Conservation (phyloP, 2,329 filamentous ascomycete genomes). For the Colletotrichum sp. region DNA sequence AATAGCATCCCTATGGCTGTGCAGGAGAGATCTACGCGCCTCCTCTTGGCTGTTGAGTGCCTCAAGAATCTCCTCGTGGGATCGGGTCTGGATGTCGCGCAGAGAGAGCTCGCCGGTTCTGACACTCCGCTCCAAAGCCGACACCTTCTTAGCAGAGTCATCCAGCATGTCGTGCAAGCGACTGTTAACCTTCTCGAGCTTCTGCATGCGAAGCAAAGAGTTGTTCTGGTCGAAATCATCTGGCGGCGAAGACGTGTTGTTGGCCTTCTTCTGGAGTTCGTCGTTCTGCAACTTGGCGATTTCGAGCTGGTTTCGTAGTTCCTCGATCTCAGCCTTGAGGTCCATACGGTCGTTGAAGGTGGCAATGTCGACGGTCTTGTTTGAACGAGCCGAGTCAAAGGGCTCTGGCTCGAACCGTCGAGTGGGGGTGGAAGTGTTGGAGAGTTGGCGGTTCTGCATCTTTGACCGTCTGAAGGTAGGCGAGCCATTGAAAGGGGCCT, state of each 20-base stretch:
- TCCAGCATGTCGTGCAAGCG: conserved; percentile 93
- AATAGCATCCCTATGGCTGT: conserved; percentile 85
- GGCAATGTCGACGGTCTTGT: conserved; percentile 82
- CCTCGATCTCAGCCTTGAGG: conserved; percentile 86
- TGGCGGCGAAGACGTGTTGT: conserved; percentile 67
- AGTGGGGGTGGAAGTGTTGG: conserved; percentile 79
- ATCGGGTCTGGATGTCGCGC: conserved; percentile 89
- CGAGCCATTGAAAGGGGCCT: conserved; percentile 75
- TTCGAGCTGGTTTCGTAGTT: conserved; percentile 92
- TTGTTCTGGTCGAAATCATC: conserved; percentile 77
- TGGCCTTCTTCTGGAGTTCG: conserved; percentile 87
- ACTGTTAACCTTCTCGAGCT: conserved; percentile 90
- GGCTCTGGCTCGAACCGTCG: conserved; percentile 71
- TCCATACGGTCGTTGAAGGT: conserved; percentile 91
- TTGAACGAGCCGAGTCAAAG: conserved; percentile 79
- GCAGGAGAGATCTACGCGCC: conserved; percentile 79
- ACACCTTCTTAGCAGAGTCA: conserved; percentile 91
- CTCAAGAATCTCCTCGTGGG: conserved; percentile 92
- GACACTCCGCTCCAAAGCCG: conserved; percentile 84
- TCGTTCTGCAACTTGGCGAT: conserved; percentile 94
- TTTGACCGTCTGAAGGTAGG: conserved; percentile 71
- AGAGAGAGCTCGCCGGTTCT: conserved; percentile 86
- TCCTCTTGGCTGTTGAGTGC: conserved; percentile 93
- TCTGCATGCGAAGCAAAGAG: conserved; percentile 81
- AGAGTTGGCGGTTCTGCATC: conserved; percentile 63